These are phyloP conservation scores for Ophiocordyceps camponoti-leonardi DNA, from an alignment of 2,329 filamentous ascomycete genomes.

Conservation along the genomic window DNA sequence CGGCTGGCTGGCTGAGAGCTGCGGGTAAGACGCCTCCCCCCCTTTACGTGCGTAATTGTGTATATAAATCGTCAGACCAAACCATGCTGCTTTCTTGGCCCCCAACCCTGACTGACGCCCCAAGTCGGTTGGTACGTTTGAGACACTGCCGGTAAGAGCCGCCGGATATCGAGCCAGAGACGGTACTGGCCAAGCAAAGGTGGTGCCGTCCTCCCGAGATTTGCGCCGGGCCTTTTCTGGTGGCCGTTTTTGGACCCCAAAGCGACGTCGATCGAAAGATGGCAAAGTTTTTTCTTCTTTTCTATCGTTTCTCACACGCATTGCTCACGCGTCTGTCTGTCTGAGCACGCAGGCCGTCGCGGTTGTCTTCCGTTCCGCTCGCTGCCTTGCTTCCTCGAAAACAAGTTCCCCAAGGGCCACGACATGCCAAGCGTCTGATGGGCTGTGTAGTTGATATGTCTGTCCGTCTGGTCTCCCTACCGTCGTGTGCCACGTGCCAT, in stretches of 20 bases:
- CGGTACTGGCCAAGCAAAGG: neutral
- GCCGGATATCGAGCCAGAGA: neutral
- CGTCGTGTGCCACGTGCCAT: neutral
- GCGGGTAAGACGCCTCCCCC: neutral
- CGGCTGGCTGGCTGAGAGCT: neutral
- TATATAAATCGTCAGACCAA: neutral
- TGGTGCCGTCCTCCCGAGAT: neutral
- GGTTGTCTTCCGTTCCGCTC: too few species aligned
- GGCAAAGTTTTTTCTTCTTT: neutral
- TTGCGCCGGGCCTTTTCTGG: neutral
- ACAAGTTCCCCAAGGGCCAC: neutral
- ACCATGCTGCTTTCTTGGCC: neutral
- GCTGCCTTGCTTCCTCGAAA: neutral
- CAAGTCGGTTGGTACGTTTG: neutral
- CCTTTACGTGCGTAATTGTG: neutral
- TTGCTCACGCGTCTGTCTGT: neutral
- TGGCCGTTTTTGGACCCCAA: neutral
- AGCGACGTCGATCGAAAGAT: neutral
- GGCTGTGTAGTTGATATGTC: neutral
- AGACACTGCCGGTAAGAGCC: neutral
- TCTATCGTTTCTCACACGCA: neutral
- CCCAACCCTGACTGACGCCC: neutral
- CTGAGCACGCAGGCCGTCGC: neutral
- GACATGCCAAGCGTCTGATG: neutral
- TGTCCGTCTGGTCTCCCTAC: neutral